Base-by-base conservation (phyloP, 805 yeast species). In the Starmerella ratchasimensis region DNA sequence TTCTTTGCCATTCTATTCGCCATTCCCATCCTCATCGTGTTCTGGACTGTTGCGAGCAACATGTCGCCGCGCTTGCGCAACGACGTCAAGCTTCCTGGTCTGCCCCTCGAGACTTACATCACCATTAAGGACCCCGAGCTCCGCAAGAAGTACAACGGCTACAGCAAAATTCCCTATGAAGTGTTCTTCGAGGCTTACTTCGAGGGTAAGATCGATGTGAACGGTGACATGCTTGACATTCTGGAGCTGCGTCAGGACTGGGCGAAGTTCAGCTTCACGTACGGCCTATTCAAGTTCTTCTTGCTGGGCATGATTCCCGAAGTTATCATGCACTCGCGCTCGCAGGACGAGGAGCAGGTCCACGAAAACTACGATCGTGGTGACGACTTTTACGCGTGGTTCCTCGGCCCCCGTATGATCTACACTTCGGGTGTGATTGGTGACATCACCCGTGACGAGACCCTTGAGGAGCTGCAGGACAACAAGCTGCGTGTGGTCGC, bases 361-460 rank as follows among this genome's bases (percentile, higher is more conserved):
- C 75, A 94, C 61, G 94, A 80, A 54, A 94, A 83, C 64, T 83
- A 83, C 60, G 95, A 84, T 66, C 80, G 95, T 52, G 94, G 95
- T 60, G 94, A 83, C 57, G 94, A 84, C 61, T 83, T 83, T 62
- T 84, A 84, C 71, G 64, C 84, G 39, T 83, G 93, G 93, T 83
- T 83, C 67, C 66, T 83, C 51, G 95, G 94, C 44, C 90, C 93
- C 45, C 75, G 94, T 62, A 83, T 83, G 94, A 69, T 84, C 58
- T 84, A 83, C 65, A 84, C 95, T 26, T 75, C 88, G 17, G 94
- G 95, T 56, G 64, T 80, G 37, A 75, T 84, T 53, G 57, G 72
- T 44, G 93, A 83, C 58, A 77, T 74, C 53, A 64, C 64, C 46
- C 61, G 57, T 31, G 80, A 73, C 55, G 94, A 83, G 65, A 53